Evolutionary conservation across 495 filamentous ascomycete species (phyloP), one percentile per base, ranked within the genome.

Genomic region (Xylaria intraflava): DNA sequence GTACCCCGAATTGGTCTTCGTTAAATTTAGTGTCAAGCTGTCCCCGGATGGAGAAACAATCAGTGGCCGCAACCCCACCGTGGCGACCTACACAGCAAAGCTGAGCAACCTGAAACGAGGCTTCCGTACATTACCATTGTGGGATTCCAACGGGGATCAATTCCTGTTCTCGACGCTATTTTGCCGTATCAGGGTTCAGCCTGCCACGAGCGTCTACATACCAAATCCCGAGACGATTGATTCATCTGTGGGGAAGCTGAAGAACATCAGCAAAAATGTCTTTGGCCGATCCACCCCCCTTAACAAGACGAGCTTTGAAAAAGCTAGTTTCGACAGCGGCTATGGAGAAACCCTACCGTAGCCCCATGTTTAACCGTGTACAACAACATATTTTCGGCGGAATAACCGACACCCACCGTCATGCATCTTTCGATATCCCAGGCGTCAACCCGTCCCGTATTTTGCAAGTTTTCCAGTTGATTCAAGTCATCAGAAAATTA

Each of bases 71-170:
- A 85, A 85, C 58, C 76, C 79, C 58, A 72, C 73, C 48, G 68
- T 96, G 39, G 93, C 90, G 3, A 90, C 83, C 6, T 97, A 89
- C 68, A 96, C 89, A 2, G 93, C 88, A 36, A 97, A 96, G 70
- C 82, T 98, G 39, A 85, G 74, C 72, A 90, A 83, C 56, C 77
- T 98, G 23, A 89, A 91, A 60, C 84, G 95, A 68, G 93, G 93
- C n/a, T 98, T 94, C 62, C 92, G 92, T 45, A 94, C 95, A 58
- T 78, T 98, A 35, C 93, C 92, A n/a, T 77, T 98, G n/a, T 85
- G 84, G 61, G 88, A 96, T 68, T 76, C 79, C 40, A 86, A 88
- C 51, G 93, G 92, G 47, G 90, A 96, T 50, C 88, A 88, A 56
- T 96, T 90, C 65, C 75, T 95, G 20, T 94, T 94, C 68, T 95